Evolutionary conservation across 495 filamentous ascomycete genomes (phyloP).

Genomic region (Xylona heveae): DNA sequence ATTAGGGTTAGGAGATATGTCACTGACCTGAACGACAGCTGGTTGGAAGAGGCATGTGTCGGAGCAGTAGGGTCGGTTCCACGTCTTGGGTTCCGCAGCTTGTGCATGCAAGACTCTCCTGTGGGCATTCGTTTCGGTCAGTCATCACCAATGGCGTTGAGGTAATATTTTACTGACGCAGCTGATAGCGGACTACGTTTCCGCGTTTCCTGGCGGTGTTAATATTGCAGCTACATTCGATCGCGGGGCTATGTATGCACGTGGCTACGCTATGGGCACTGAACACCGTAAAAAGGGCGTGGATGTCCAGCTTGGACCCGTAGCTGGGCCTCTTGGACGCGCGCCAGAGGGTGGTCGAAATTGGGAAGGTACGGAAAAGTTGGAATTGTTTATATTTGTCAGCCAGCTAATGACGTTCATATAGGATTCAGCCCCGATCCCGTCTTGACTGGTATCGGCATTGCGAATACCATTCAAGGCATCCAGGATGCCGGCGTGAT

Average conservation of each 20-base stretch:
- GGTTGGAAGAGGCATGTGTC: constrained; percentile 59
- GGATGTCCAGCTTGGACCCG: constrained; percentile 59
- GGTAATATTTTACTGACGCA: not conserved
- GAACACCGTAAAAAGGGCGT: constrained; percentile 60
- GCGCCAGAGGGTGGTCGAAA: constrained; percentile 64
- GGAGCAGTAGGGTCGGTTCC: constrained; percentile 51
- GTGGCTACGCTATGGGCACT: constrained; percentile 59
- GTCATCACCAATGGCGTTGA: constrained; percentile 6
- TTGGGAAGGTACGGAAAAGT: constrained; percentile 82
- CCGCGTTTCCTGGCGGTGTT: constrained; percentile 63
- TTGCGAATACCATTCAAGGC: constrained; percentile 55
- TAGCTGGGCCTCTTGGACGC: constrained; percentile 67
- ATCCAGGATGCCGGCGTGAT: constrained; percentile 72
- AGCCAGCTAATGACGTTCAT: no score
- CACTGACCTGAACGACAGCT: no score
- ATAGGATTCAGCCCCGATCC: constrained; percentile 52
- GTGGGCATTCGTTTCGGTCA: constrained; percentile 56
- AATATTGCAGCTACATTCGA: constrained; percentile 76
- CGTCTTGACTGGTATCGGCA: constrained; percentile 49
- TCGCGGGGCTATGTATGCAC: constrained; percentile 41
- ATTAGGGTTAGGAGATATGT: no score
- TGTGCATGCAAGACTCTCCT: constrained; percentile 85
- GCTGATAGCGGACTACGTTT: constrained; percentile 43
- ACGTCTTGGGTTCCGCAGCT: constrained; percentile 51
- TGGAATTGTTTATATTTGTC: no score